Evolutionary conservation across 2,329 filamentous ascomycete species (phyloP), one percentile per base, ranked within the genome.

Genomic region (Fusarium albosuccineum): DNA sequence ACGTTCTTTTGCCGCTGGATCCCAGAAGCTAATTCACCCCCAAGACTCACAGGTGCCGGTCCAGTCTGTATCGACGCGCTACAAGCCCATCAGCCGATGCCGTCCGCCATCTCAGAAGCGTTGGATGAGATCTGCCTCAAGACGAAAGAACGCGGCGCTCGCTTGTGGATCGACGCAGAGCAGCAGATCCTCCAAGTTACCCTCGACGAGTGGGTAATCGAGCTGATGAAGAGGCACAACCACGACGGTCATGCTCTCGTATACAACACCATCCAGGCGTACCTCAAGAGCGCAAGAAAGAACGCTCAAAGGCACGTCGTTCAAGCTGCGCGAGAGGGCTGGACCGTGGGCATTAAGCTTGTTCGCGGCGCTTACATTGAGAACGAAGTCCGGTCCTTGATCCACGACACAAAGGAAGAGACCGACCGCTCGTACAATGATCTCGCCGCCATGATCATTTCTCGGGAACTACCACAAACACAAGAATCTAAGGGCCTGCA

Each of bases 291-390:
- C 34, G 82, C 82, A 2, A 76, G 80, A 3, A 71, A 62, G 8
- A 79, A 77, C n/a, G 67, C 87, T 4, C 76, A 80, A 2, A 60
- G 74, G 17, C 83, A 87, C 64, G 76, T 88, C 37, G 76, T 74
- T 1, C 71, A 71, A 0, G 85, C 86, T 0, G 72, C 77, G 30
- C 73, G 80, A n/a, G 80, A 83, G 30, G 78, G 77, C 5, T 87
- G 83, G 73, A 84, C 82, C 1, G 77, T 86, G 0, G 85, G 85
- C 16, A 75, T 86, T 49, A 87, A 88, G 73, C 77, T 87, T 13
- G 86, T 87, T 5, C 81, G 85, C 9, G 84, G 85, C 27, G 86
- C 85, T 16, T 87, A 88, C 70, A 80, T 87, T 26, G 76, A 76
- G 49, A 80, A 78, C 0, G 86, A 88, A 54, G 77, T 81, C 29